phyloP scores from a whole-genome alignment of 192 early-diverging fungal species.

The Rhizophagus clarus region DNA sequence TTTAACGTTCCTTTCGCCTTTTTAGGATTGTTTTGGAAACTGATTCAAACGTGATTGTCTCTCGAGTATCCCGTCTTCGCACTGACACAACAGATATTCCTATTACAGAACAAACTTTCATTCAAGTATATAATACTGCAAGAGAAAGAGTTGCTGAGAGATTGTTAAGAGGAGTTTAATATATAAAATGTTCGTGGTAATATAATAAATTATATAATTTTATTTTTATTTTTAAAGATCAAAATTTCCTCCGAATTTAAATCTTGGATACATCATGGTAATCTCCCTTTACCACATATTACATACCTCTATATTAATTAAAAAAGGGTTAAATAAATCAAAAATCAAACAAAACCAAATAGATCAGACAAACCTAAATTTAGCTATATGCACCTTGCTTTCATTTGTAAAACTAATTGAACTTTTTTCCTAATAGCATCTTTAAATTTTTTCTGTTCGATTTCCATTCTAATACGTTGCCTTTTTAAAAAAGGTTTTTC shows the following conservation, averaged over 20 bases:
- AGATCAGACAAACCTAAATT: not conserved
- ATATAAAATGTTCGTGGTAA: too few relatives aligned
- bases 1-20: not conserved
- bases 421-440: slow-evolving; percentile 65
- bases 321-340: not conserved
- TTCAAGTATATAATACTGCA: slow-evolving; percentile 77
- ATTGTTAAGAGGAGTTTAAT: slow-evolving; percentile 56
- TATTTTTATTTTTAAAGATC: not conserved
- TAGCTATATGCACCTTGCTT: slow-evolving; percentile 38
- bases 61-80: slow-evolving; percentile 76
- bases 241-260: not conserved
- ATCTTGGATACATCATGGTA: not conserved
- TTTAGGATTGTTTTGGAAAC: slow-evolving; percentile 74
- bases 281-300: not conserved
- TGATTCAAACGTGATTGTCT: slow-evolving; percentile 73
- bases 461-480: slow-evolving; percentile 56
- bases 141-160: slow-evolving; percentile 72
- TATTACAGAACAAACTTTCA: slow-evolving; percentile 73
- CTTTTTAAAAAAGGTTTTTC: slow-evolving; percentile 71
- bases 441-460: slow-evolving; percentile 59
- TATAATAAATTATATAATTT: too few relatives aligned
- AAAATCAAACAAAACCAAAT: not conserved
- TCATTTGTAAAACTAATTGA: slow-evolving; percentile 67
- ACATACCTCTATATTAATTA: not conserved
- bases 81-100: slow-evolving; percentile 72